Conservation (phyloP, 176 grass and related monocot genomes). For the Paspalum notatum region DNA sequence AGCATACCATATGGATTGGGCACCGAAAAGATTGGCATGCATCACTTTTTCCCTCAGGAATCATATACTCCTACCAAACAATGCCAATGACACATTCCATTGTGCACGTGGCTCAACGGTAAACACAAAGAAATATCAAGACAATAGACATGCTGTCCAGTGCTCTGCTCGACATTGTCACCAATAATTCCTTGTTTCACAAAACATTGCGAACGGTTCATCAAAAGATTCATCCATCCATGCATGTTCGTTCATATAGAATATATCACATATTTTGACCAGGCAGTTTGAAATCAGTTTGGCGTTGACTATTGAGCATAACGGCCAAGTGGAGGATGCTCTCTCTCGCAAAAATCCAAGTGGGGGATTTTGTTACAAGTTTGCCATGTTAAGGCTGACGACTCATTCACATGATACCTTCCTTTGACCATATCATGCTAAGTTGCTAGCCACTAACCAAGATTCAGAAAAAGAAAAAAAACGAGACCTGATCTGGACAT, state of each 20-base stretch:
- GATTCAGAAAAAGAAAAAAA: neutral
- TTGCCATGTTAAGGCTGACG: conserved; percentile 6
- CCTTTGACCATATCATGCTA: conserved; percentile 20
- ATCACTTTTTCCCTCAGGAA: neutral
- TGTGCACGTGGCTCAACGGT: conserved; percentile 15
- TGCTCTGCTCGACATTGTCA: neutral
- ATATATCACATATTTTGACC: conserved; percentile 10
- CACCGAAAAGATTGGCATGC: neutral
- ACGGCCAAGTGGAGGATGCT: neutral
- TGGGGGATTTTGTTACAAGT: conserved; percentile 21
- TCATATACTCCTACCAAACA: neutral
- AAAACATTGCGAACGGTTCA: neutral
- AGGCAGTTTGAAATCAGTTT: neutral
- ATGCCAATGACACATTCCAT: neutral
- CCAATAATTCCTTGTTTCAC: neutral
- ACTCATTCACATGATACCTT: conserved; percentile 22
- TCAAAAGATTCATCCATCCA: neutral
- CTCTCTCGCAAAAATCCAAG: neutral
- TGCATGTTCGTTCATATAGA: neutral
- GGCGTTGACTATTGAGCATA: neutral
- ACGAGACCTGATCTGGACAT: neutral
- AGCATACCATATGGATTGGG: neutral
- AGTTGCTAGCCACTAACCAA: conserved; percentile 35
- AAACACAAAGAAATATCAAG: neutral
- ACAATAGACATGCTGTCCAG: neutral